Evolutionary conservation across 768 basidiomycete genomes (phyloP).

Genomic region (Tricholoma hemisulphureum): DNA sequence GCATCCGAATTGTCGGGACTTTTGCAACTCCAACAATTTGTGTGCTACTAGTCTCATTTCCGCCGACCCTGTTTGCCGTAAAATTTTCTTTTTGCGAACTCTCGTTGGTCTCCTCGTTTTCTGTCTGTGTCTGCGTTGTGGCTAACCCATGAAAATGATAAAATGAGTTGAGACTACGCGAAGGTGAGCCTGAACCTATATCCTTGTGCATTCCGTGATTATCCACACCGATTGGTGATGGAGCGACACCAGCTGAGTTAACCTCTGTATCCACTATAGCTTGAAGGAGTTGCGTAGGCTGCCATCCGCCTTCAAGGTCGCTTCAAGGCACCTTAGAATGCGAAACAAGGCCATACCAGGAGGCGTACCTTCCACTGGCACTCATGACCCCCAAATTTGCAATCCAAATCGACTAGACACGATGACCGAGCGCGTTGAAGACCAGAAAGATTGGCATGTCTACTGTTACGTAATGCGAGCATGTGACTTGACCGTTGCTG

Average conservation of each 20-base stretch:
- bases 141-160: slow-evolving; percentile 62
- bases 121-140: slow-evolving; percentile 53
- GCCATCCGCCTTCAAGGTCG: slow-evolving; percentile 44
- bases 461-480: neutral
- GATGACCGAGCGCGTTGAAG: slow-evolving; percentile 9
- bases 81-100: slow-evolving; percentile 59
- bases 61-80: slow-evolving; percentile 5
- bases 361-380: slow-evolving; percentile 36
- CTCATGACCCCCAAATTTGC: slow-evolving; percentile 30
- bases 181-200: slow-evolving; percentile 38
- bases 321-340: slow-evolving; percentile 27
- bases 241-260: slow-evolving; percentile 16
- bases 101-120: slow-evolving; percentile 34
- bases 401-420: neutral
- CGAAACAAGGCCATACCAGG: slow-evolving; percentile 6
- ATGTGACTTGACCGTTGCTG: neutral
- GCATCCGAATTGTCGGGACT: slow-evolving; percentile 21
- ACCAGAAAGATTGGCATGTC: neutral
- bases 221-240: slow-evolving; percentile 14
- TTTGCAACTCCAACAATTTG: slow-evolving; percentile 24
- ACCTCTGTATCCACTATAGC: slow-evolving; percentile 37
- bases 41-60: slow-evolving; percentile 10
- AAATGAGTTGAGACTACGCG: slow-evolving; percentile 32
- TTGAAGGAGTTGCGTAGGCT: slow-evolving; percentile 53
- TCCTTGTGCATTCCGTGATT: slow-evolving; percentile 31